Evolutionary conservation across 345 rosid species (phyloP).

Genomic region (Populus davidiana): DNA sequence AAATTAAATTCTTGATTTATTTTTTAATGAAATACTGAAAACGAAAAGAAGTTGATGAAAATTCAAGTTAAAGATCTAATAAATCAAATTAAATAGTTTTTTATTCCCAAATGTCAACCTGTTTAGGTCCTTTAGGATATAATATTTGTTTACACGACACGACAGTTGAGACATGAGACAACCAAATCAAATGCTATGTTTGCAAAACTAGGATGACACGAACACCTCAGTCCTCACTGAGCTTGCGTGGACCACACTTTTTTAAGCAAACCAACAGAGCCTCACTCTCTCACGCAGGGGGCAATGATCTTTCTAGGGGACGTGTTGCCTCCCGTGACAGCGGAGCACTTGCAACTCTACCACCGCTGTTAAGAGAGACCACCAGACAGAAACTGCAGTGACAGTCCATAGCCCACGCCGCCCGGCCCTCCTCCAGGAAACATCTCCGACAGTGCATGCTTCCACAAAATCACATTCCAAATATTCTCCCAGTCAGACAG

Average conservation of each 20-base stretch:
- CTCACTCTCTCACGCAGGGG: neutral
- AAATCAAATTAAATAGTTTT: too few species aligned
- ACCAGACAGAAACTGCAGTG: constrained; percentile 21
- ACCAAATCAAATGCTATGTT: neutral
- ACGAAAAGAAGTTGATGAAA: too few species aligned
- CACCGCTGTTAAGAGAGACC: neutral
- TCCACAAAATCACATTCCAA: constrained; percentile 20
- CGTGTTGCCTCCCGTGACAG: constrained; percentile 15
- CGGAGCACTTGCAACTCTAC: constrained; percentile 9
- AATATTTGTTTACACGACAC: too few species aligned
- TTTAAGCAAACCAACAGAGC: neutral
- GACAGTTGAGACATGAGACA: neutral
- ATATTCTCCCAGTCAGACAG: constrained; percentile 33
- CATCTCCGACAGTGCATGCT: constrained; percentile 17
- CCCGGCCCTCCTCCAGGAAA: constrained; percentile 20
- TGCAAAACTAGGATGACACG: neutral
- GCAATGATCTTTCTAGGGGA: neutral
- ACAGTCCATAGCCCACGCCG: constrained; percentile 12
- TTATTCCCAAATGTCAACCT: too few species aligned
- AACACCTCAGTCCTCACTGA: neutral
- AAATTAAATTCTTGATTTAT: too few species aligned
- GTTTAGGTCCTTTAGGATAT: neutral
- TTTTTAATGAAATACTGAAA: too few species aligned
- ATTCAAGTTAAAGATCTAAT: too few species aligned
- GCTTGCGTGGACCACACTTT: neutral